phyloP scores from a whole-genome alignment of 2,329 filamentous ascomycete genomes.

The Fusarium sp. region DNA sequence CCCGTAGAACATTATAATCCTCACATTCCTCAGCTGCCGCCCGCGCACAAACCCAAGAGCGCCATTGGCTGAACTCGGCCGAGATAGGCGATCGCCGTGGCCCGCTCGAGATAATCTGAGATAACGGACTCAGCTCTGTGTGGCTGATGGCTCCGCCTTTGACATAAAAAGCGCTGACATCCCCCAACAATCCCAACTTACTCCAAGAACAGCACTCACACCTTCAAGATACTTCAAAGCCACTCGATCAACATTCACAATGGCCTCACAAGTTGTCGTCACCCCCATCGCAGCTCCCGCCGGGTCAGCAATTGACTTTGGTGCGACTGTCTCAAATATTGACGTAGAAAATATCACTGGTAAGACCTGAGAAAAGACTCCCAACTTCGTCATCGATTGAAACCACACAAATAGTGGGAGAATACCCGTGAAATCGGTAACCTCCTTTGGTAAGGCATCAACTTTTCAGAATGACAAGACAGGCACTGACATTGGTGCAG shows the following conservation, averaged over 20 bases:
- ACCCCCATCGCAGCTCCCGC: slow-evolving; percentile 50
- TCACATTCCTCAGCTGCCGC: neutral
- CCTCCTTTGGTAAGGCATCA: slow-evolving; percentile 61
- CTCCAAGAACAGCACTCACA: neutral
- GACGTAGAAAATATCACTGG: slow-evolving; percentile 71
- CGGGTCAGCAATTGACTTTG: slow-evolving; percentile 64
- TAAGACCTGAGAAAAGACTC: slow-evolving; percentile 51
- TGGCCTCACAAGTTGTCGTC: slow-evolving; percentile 46
- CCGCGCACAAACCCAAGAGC: neutral
- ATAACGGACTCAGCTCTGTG: neutral
- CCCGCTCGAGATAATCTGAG: slow-evolving; percentile 1
- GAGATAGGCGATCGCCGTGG: slow-evolving; percentile 36
- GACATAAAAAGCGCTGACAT: slow-evolving; percentile 11
- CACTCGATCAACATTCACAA: slow-evolving; percentile 4
- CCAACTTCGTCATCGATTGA: slow-evolving; percentile 1
- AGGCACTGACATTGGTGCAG: slow-evolving; percentile 49
- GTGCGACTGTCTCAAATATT: slow-evolving; percentile 66
- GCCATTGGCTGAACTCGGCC: neutral
- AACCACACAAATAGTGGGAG: slow-evolving; percentile 50
- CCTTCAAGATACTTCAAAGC: neutral
- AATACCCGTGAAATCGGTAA: slow-evolving; percentile 71
- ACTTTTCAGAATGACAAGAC: neutral
- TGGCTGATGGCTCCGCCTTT: neutral
- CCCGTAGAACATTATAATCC: neutral
- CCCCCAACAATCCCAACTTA: neutral